Evolutionary conservation across 177 flowering plant species (phyloP).

Genomic region (Vitis hybrid): DNA sequence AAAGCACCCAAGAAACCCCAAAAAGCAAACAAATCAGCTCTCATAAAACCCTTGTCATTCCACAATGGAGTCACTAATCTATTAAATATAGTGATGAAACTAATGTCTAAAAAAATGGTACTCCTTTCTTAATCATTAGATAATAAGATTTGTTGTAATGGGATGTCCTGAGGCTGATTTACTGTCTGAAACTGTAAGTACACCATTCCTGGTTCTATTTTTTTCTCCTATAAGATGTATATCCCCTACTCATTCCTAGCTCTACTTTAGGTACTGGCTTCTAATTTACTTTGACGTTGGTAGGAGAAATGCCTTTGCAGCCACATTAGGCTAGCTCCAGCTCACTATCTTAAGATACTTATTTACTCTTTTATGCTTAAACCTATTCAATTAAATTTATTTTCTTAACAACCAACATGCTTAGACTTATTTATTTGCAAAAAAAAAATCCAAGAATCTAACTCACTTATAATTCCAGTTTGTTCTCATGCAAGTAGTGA

Average conservation of each 20-base stretch:
- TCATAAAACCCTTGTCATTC: too few species aligned
- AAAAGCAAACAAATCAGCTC: too few species aligned
- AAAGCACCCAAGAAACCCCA: too few species aligned
- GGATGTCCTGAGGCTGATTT: conserved; percentile 25
- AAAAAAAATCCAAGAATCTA: neutral
- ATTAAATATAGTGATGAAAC: too few species aligned
- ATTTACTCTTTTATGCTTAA: neutral
- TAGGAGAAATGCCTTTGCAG: conserved; percentile 47
- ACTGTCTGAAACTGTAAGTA: conserved; percentile 42
- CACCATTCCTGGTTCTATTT: neutral
- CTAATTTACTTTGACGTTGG: neutral
- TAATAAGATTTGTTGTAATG: neutral
- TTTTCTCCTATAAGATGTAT: neutral
- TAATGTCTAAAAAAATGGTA: too few species aligned
- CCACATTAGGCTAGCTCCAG: conserved; percentile 29
- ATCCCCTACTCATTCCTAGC: neutral
- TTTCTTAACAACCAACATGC: too few species aligned
- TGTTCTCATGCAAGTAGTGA: too few species aligned
- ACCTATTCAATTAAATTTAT: too few species aligned
- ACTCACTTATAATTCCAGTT: too few species aligned
- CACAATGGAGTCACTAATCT: too few species aligned
- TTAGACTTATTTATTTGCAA: too few species aligned
- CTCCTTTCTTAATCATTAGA: too few species aligned
- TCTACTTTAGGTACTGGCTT: neutral
- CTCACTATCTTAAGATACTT: conserved; percentile 30